Percentiles rank a stretch among this genome's conserved stretches.
phyloP scores from a whole-genome alignment of 352 stramenopile genomes.

The Blastocystis sp. region DNA sequence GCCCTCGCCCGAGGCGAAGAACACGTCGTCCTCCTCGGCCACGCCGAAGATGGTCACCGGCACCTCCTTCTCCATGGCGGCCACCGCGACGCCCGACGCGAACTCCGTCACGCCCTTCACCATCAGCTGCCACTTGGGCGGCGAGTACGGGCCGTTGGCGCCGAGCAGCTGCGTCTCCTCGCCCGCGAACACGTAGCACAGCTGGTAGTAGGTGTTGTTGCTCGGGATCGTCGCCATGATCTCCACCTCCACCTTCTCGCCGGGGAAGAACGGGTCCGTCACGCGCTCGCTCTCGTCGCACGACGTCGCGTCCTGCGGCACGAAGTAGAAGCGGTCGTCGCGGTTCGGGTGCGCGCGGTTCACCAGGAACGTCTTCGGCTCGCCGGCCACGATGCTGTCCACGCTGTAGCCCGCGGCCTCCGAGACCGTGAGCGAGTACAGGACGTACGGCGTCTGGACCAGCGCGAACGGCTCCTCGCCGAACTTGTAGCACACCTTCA shows the following conservation, averaged over 20 bases:
- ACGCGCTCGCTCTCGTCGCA: conserved; percentile 30
- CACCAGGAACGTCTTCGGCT: conserved; percentile 60
- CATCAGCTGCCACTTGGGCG: conserved; percentile 60
- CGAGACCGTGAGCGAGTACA: conserved; percentile 48
- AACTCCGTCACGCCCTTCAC: conserved; percentile 44
- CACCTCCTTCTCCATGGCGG: neutral
- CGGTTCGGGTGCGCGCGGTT: conserved; percentile 32
- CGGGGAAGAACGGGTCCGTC: conserved; percentile 4
- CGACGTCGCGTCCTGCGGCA: conserved; percentile 27
- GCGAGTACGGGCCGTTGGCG: conserved; percentile 2
- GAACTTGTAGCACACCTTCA: conserved; percentile 70
- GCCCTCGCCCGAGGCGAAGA: neutral
- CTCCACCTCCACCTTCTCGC: conserved; percentile 1
- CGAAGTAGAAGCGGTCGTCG: conserved; percentile 62
- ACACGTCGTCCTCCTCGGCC: conserved; percentile 28
- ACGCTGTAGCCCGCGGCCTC: neutral
- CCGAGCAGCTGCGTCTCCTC: conserved; percentile 58
- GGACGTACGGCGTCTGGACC: conserved; percentile 24
- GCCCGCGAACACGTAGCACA: conserved; percentile 65
- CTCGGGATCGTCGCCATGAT: neutral
- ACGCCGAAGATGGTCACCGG: conserved; percentile 9
- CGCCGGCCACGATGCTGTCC: conserved; percentile 33
- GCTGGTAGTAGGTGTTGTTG: conserved; percentile 48
- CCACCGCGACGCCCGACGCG: conserved; percentile 8
- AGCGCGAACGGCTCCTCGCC: conserved; percentile 36